phyloP scores from a whole-genome alignment of 2,329 filamentous ascomycete species.

The Ceratocystis variospora region DNA sequence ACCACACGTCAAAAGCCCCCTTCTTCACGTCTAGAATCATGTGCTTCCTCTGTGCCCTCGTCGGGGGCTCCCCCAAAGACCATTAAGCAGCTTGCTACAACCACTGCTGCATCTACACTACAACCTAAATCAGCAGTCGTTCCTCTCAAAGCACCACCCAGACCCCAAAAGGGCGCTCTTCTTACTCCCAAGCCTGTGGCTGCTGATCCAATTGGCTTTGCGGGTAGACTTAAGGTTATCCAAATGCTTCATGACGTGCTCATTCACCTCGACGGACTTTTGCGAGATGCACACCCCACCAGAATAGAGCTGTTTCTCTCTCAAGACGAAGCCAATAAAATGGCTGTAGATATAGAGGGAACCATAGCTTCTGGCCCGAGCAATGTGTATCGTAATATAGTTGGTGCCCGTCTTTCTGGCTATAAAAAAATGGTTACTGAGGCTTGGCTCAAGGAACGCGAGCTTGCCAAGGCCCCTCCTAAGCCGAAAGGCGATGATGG shows the following conservation, averaged over 20 bases:
- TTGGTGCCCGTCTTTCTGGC: constrained; percentile 65
- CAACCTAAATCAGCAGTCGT: background rate
- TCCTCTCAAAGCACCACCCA: constrained; percentile 4
- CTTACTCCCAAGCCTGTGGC: constrained; percentile 9
- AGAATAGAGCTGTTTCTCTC: constrained; percentile 38
- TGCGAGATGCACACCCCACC: constrained; percentile 11
- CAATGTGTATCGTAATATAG: constrained; percentile 64
- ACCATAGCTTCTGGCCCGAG: constrained; percentile 52
- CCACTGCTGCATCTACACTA: background rate
- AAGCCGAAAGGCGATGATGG: constrained; percentile 1
- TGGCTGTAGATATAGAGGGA: constrained; percentile 67
- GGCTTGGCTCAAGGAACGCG: constrained; percentile 42
- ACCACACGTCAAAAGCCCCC: background rate
- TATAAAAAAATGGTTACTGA: constrained; percentile 61
- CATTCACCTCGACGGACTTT: constrained; percentile 12
- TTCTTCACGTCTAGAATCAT: background rate
- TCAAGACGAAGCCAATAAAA: constrained; percentile 52
- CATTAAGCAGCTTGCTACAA: background rate
- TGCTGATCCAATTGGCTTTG: constrained; percentile 9
- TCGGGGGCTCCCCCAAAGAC: background rate
- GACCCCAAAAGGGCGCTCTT: constrained; percentile 8
- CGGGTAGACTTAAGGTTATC: constrained; percentile 16
- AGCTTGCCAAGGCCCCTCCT: constrained; percentile 13
- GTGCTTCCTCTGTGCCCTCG: background rate
- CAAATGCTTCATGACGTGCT: constrained; percentile 15